Evolutionary conservation across 139 green algal genomes (phyloP), one percentile per base, ranked within the genome.

Genomic region (Yamagishiella unicocca): DNA sequence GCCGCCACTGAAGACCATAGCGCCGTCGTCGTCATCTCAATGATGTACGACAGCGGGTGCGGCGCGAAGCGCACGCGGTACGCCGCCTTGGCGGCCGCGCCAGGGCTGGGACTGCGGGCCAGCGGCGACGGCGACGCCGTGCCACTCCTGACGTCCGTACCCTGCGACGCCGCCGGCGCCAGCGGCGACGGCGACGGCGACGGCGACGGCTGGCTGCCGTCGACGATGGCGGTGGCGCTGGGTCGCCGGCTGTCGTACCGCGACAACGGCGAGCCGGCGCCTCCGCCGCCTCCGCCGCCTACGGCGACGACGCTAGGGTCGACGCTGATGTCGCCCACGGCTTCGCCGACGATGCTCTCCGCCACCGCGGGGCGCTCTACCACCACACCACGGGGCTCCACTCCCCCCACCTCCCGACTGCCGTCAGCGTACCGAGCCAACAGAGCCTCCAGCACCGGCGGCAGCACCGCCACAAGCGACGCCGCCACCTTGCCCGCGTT

Each of bases 401-500:
- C 67, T 9, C 80, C 80, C 43, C 80, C 80, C 5, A 86, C 64
- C 22, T 50, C 27, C 31, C 80, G 80, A 1, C 1, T 55, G 22
- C 80, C 80, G 24, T 54, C 31, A 6, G 55, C 64, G 42, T 86
- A 86, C 14, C 62, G 42, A 1, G 33, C 45, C 27, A 86, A 0
- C n/a, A 86, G 64, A 14, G 42, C 80, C 45, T 86, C 80, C 19
- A 86, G n/a, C 43, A 86, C 80, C 10, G 62, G n/a, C 31, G 62
- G 80, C 24, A 86, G 31, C 9, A 58, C 21, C n/a, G 25, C 22
- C 22, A 67, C 2, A 31, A 86, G n/a, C 25, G 42, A 61, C 64
- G 43, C 43, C 31, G 64, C 80, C 33, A 86, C 80, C 80, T 86
- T 66, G 31, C 79, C 79, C 40, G 79, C 79, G n/a, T 75, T 75